Conservation (phyloP, 257 asterid genomes). For the Ilex aquifolium region DNA sequence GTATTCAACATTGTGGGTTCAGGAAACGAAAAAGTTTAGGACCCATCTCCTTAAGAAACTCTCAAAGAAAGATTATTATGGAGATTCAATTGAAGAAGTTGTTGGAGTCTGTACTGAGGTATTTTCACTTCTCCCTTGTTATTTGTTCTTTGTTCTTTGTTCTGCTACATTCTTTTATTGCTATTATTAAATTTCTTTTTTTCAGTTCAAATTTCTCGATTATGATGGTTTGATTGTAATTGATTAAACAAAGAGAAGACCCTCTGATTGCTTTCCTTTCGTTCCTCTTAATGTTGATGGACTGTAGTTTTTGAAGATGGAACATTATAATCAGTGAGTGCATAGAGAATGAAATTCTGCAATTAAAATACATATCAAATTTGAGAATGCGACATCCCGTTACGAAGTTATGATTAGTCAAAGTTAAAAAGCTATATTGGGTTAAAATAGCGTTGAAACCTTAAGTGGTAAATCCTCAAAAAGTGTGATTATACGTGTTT, state of each 20-base stretch:
- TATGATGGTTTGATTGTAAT: neutral
- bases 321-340: too few species aligned
- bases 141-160: neutral
- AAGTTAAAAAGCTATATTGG: too few species aligned
- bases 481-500: too few species aligned
- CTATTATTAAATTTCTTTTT: neutral
- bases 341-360: too few species aligned
- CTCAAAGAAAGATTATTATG: slow-evolving; percentile 76
- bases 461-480: too few species aligned
- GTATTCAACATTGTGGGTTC: slow-evolving; percentile 4
- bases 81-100: slow-evolving; percentile 73
- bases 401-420: too few species aligned
- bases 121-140: neutral
- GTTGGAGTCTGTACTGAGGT: slow-evolving; percentile 86
- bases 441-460: too few species aligned
- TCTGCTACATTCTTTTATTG: neutral
- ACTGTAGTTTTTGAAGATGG: too few species aligned
- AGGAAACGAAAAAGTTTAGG: slow-evolving; percentile 83
- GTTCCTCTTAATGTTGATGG: neutral
- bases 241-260: too few species aligned
- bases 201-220: neutral
- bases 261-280: neutral
- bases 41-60: slow-evolving; percentile 54
- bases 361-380: too few species aligned
- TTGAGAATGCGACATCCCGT: too few species aligned